Evolutionary conservation across 108 stramenopile species (phyloP), one percentile per base, ranked within the genome.

Genomic region (Cyclotella baltica): DNA sequence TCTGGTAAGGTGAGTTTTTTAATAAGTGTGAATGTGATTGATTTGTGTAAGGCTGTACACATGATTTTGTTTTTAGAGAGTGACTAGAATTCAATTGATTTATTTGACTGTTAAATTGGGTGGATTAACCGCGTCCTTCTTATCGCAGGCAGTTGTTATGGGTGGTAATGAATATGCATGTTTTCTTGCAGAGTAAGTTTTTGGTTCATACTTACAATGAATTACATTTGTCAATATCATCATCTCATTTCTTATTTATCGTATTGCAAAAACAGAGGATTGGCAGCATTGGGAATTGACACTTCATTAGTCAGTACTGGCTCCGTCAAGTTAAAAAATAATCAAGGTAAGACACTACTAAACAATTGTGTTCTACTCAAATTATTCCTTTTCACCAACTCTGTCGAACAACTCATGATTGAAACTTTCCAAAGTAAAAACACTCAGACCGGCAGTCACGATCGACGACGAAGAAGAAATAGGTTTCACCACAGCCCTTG

Each of bases 151-250:
- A 1, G 91, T 92, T 13, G 80, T 95, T 23, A 27, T 92, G 67
- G 94, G 94, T 36, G 89, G 91, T 23, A 85, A 75, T 62, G 89
- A 90, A 15, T 80, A 88, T 78, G 90, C 94, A 4, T 76, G 78
- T 40, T 90, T 90, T 59, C 67, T 87, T 25, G 88, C 92, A 31
- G 85, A 89, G 71, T 90, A 70, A 76, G 85, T 81, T 22, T n/a
- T n/a, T 55, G 50, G 62, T 23, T 27, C 9, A 30, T 30, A 31
- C 19, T 62, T 51, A 61, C 23, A 31, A 35, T 29, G 35, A 27
- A 28, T 59, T 18, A 0, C 29, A 35, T 61, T 62, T 43, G 33
- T 43, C 33, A 25, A 29, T 48, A 28, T 31, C 34, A 22, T 27
- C n/a, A 4, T 27, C n/a, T 10, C 4, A 22, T 34, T 67, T 22